Base-by-base conservation (phyloP, 2,329 filamentous ascomycete genomes). In the Diaporthe caulivora region DNA sequence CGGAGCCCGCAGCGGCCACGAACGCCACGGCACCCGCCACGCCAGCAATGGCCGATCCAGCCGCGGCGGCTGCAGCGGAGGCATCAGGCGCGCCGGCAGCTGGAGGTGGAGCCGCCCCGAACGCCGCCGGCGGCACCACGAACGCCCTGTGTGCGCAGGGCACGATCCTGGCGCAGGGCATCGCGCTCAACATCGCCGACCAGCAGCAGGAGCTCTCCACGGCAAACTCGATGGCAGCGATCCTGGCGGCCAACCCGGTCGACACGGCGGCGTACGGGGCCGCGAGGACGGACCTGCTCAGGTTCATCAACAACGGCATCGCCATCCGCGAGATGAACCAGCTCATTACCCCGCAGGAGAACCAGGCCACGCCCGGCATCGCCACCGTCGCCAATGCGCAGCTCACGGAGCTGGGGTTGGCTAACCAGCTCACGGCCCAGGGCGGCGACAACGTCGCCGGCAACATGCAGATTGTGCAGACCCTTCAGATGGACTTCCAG, bases 261-360 rank as follows among this genome's bases (percentile, higher is more conserved):
- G 58, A 76, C 51, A 40, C 70, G 44, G 31, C 31, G 13, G 70
- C 74, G 57, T 78, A 78, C 53, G 67, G 57, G 6, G 8, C 71
- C 29, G 75, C 76, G 37, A 75, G 75, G 71, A 55, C 70, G 21
- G 71, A 68, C 9, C 77, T 79, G 9, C 71, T 78, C 3, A 42
- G 29, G 21, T 77, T 78, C 26, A 73, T 79, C 72, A 76, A 77
- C 44, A 75, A 74, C 18, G 78, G 78, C 55, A 78, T 79, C 40
- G 44, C 70, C 57, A 75, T 78, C 18, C 77, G 78, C 53, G 64
- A 77, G 71, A 58, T 68, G 24, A 79, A 78, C 67, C 76, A 79
- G 74, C 64, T 72, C 26, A 76, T 79, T 42, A 73, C 76, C 7
- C 70, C 73, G 13, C n/a, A 42, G 2, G 72, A 62, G 8, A 79